Percentiles rank a stretch among this genome's conserved stretches.
phyloP scores from a whole-genome alignment of 768 basidiomycete species.

The Pholiota conissans region DNA sequence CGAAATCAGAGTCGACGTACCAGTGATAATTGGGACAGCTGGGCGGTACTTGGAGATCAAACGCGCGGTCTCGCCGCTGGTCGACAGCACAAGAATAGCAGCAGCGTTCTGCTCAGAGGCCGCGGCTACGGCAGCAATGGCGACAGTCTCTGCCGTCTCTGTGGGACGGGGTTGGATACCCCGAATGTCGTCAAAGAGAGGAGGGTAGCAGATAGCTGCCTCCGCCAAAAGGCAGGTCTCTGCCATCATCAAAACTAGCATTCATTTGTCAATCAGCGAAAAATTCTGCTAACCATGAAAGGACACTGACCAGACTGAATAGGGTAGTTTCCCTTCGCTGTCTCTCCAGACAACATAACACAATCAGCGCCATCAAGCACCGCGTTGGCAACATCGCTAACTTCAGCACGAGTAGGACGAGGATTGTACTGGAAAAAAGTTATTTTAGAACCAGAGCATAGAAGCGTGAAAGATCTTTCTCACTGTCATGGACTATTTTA shows the following conservation, averaged over 20 bases:
- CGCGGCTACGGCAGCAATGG: slow-evolving; percentile 94
- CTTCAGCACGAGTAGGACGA: slow-evolving; percentile 96
- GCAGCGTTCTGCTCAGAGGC: slow-evolving; percentile 93
- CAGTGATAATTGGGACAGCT: slow-evolving; percentile 89
- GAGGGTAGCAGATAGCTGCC: slow-evolving; percentile 92
- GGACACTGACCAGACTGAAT: slow-evolving; percentile 79
- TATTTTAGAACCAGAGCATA: no score
- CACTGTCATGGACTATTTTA: slow-evolving; percentile 86
- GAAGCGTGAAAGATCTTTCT: slow-evolving; percentile 19
- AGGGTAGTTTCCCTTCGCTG: slow-evolving; percentile 96
- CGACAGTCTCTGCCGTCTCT: slow-evolving; percentile 92
- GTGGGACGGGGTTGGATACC: slow-evolving; percentile 83
- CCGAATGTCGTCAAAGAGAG: slow-evolving; percentile 88
- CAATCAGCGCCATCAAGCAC: slow-evolving; percentile 99
- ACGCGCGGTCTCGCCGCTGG: slow-evolving; percentile 94
- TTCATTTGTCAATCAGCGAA: neutral
- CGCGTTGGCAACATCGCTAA: slow-evolving; percentile 99
- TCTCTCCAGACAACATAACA: slow-evolving; percentile 99
- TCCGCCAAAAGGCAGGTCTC: slow-evolving; percentile 98
- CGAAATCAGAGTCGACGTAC: slow-evolving; percentile 40
- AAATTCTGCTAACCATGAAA: neutral
- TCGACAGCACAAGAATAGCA: slow-evolving; percentile 95
- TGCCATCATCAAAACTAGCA: slow-evolving; percentile 95
- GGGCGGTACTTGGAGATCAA: slow-evolving; percentile 97
- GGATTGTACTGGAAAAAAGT: slow-evolving; percentile 78